Evolutionary conservation across 2,329 filamentous ascomycete genomes (phyloP).

Genomic region (Verticillium albo-atrum): DNA sequence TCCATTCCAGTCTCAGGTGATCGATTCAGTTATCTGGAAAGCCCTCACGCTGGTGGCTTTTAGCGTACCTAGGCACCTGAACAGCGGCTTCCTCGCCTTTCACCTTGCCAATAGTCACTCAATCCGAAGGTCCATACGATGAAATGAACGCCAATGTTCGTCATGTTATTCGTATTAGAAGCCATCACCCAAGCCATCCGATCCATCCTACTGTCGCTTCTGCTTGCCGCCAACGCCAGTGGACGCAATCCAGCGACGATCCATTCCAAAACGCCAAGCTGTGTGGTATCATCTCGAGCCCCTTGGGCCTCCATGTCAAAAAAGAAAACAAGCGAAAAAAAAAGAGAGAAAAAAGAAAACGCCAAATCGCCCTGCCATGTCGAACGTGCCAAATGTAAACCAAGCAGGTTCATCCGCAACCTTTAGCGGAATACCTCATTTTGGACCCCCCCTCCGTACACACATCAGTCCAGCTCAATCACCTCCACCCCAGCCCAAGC

Average conservation of each 20-base stretch:
- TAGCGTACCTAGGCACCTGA: too few species aligned
- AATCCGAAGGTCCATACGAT: too few species aligned
- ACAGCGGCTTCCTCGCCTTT: too few species aligned
- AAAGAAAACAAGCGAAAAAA: not conserved
- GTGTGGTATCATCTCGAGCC: not conserved
- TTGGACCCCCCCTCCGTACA: not conserved
- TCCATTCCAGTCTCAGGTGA: too few species aligned
- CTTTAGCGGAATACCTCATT: too few species aligned
- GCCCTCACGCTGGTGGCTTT: too few species aligned
- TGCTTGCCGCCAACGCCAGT: not conserved
- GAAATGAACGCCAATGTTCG: too few species aligned
- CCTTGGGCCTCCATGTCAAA: not conserved
- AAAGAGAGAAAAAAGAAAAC: not conserved
- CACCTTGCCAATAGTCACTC: too few species aligned
- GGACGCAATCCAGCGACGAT: not conserved
- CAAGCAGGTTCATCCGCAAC: not conserved
- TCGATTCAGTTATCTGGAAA: too few species aligned
- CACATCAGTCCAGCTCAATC: slow-evolving; percentile 11
- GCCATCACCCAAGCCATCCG: not conserved
- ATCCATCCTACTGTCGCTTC: not conserved
- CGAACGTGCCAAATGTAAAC: not conserved
- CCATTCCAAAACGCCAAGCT: not conserved
- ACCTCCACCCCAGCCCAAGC: slow-evolving; percentile 4
- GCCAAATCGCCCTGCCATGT: not conserved
- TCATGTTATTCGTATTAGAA: not conserved